phyloP scores from a whole-genome alignment of 2,329 filamentous ascomycete species.

The Mariannaea elegans region DNA sequence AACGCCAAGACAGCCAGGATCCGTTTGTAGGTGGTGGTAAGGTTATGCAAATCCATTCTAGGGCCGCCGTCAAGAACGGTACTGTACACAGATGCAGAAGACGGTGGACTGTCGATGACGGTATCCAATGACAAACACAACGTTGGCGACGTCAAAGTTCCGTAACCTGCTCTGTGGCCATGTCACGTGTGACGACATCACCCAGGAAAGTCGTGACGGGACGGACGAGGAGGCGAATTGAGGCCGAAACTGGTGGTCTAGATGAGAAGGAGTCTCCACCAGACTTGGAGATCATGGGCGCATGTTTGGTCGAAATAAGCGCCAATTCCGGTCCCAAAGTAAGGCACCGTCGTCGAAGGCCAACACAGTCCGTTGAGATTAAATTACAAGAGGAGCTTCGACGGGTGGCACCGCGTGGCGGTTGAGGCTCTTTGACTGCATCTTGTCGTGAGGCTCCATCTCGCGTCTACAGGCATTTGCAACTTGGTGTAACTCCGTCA shows the following conservation, averaged over 20 bases:
- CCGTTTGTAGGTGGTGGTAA: slow-evolving; percentile 5
- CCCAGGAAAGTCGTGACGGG: slow-evolving; percentile 19
- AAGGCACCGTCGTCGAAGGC: neutral
- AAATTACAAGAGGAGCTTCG: neutral
- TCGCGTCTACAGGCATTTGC: neutral
- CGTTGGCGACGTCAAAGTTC: slow-evolving; percentile 20
- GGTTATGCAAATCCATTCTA: neutral
- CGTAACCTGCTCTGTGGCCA: slow-evolving; percentile 24
- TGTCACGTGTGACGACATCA: slow-evolving; percentile 33
- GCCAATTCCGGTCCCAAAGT: neutral
- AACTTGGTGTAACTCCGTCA: no score
- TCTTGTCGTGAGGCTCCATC: neutral
- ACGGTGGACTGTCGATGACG: slow-evolving; percentile 14
- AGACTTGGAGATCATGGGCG: slow-evolving; percentile 8
- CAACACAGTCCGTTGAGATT: neutral
- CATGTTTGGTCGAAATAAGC: neutral
- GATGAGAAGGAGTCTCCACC: slow-evolving; percentile 22
- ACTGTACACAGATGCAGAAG: neutral
- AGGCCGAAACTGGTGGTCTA: neutral
- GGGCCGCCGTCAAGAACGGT: slow-evolving; percentile 18
- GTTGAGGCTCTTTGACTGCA: slow-evolving; percentile 16
- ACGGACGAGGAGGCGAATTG: slow-evolving; percentile 19
- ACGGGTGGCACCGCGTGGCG: slow-evolving; percentile 9
- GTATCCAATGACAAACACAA: slow-evolving; percentile 23
- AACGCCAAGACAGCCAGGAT: slow-evolving; percentile 18